Base-by-base conservation (phyloP, 805 yeast genomes). In the Priceomyces haplophilus region DNA sequence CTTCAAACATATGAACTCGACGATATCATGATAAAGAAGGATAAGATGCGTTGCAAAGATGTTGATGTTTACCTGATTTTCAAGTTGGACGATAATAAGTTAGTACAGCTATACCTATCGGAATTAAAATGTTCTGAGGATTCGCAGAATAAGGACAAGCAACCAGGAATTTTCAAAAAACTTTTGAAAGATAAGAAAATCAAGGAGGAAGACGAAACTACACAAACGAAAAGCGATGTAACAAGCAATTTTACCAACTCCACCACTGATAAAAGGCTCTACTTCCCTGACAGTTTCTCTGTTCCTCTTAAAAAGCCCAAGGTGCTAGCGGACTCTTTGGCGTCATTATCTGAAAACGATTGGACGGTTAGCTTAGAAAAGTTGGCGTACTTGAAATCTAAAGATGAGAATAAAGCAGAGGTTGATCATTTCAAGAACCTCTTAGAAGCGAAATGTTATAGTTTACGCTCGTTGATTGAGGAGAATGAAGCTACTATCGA, bases 391-490 rank as follows among this genome's bases (percentile, higher is more conserved):
- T 69, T 84, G 58, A 80, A 78, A 44, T 56, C 59, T 17, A 69
- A 69, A 43, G 96, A 88, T 52, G 61, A 65, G 11, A 79, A 72
- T 41, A 72, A 86, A 41, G 62, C 66, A 21, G 63, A 68, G 41
- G 64, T 78, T 32, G 85, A 85, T 35, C 79, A 79, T 43, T 64
- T 76, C 23, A 75, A 79, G 50, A 91, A 90, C 60, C 64, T 72
- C 27, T 73, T 91, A 16, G 98, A 91, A 63, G 74, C 81, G 16
- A 65, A 76, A n/a, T 68, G 89, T 41, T 90, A 91, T 65, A 75
- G 74, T 44, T 70, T 87, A 23, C 79, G 95, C 44, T 71, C 76
- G 7, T 72, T 67, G 40, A 53, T 87, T 15, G 84, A 79, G 13
- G 79, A 79, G 24, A 75, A 75, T 31, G 78, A 74, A 18, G 73